Conservation (phyloP, 139 green algal genomes). For the Parachlorella kessleri region DNA sequence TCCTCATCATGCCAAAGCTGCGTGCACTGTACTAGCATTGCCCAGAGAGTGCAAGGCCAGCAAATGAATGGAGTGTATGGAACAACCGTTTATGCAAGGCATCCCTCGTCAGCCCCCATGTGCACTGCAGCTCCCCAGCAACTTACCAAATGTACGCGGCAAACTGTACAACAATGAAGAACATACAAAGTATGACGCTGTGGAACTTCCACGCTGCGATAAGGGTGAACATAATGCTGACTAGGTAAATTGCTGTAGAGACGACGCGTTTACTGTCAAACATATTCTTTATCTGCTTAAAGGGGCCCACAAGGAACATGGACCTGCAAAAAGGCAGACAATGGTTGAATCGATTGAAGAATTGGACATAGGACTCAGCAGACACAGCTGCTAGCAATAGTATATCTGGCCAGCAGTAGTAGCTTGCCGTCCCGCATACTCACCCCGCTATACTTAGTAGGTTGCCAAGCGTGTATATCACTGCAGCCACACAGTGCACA, state of each 20-base stretch:
- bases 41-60: too few species aligned
- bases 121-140: too few species aligned
- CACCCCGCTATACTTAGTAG: slow-evolving; percentile 29
- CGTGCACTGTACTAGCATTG: too few species aligned
- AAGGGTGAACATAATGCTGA: slow-evolving; percentile 57
- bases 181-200: slow-evolving; percentile 39
- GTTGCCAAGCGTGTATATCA: slow-evolving; percentile 33
- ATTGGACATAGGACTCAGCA: background rate
- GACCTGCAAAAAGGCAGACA: slow-evolving; percentile 30
- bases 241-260: slow-evolving; percentile 67
- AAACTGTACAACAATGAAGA: slow-evolving; percentile 46
- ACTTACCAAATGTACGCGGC: slow-evolving; percentile 35
- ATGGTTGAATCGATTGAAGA: background rate
- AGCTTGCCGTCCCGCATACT: too few species aligned
- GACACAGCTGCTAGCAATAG: too few species aligned
- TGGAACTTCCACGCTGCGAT: slow-evolving; percentile 32
- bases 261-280: slow-evolving; percentile 58
- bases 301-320: slow-evolving; percentile 60
- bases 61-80: too few species aligned
- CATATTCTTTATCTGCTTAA: slow-evolving; percentile 71
- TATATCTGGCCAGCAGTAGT: too few species aligned
- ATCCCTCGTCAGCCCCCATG: too few species aligned
- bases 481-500: slow-evolving; percentile 46
- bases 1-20: too few species aligned
- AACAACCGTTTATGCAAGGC: too few species aligned